A percentile compares a stretch with the other conserved stretches of the same genome.
Evolutionary conservation across 306 rosid species (phyloP).

Genomic region (Castanea mollissima): DNA sequence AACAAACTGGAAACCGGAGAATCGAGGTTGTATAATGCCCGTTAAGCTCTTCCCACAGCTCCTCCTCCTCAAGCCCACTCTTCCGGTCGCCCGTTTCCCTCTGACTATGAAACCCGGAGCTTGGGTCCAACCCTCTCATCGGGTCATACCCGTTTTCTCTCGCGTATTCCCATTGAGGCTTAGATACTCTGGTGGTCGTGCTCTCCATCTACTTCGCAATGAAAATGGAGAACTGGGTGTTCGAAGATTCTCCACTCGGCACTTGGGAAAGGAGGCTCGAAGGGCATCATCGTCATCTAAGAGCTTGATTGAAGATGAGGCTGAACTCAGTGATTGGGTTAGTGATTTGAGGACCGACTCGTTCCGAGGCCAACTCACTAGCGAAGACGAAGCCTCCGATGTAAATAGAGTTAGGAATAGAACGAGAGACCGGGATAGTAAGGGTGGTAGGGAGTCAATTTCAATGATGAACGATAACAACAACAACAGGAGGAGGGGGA

Average conservation of each 20-base stretch:
- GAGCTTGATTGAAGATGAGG: slow-evolving; percentile 81
- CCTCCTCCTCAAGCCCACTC: slow-evolving; percentile 48
- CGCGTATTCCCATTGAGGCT: slow-evolving; percentile 57
- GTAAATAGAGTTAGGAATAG: slow-evolving; percentile 20
- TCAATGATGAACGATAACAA: neutral
- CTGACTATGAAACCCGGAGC: slow-evolving; percentile 40
- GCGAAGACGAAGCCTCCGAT: slow-evolving; percentile 37
- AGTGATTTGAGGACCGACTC: slow-evolving; percentile 51
- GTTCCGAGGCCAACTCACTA: slow-evolving; percentile 22
- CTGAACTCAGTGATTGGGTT: slow-evolving; percentile 85
- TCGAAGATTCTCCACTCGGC: slow-evolving; percentile 43
- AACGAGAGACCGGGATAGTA: slow-evolving; percentile 17
- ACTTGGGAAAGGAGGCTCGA: slow-evolving; percentile 18
- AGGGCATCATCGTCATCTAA: slow-evolving; percentile 30
- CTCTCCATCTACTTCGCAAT: slow-evolving; percentile 19
- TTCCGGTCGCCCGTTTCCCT: slow-evolving; percentile 28
- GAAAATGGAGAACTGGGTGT: slow-evolving; percentile 15
- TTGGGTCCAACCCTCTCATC: slow-evolving; percentile 17
- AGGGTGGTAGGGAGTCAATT: slow-evolving; percentile 10
- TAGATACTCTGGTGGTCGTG: slow-evolving; percentile 25
- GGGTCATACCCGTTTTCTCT: slow-evolving; percentile 37
- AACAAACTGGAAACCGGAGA: neutral
- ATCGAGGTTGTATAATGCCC: slow-evolving; percentile 38
- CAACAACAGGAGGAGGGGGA: slow-evolving; percentile 24
- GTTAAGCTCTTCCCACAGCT: slow-evolving; percentile 56